Base-by-base conservation (phyloP, 805 yeast genomes). In the Maudiozyma turicensis region DNA sequence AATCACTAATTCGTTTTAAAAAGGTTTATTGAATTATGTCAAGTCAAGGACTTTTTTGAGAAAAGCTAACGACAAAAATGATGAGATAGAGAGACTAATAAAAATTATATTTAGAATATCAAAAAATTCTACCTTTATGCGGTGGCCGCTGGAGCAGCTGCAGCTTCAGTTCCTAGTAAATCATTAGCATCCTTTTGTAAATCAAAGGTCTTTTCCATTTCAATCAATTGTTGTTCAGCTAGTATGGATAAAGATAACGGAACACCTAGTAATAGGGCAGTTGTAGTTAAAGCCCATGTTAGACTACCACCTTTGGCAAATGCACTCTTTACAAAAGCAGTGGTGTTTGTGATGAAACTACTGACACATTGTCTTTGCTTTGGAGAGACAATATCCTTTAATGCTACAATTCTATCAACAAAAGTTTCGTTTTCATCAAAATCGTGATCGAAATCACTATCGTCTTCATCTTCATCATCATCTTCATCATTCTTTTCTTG, bases 331-430 rank as follows among this genome's bases (percentile, higher is more conserved):
- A 80, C 59, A 39, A 78, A 68, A 41, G 73, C 66, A 52, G 68
- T 58, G 14, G 70, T 58, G 30, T 67, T 44, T 39, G 62, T 52
- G 52, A 65, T 59, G 29, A 71, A 44, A 37, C 59, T 52, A 29
- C 66, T 50, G 47, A 84, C 56, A 47, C 61, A 60, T 45, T 74
- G 70, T 73, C 98, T 84, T 67, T 86, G 89, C 58, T 77, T 77
- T 58, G 97, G 97, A 44, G 97, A 87, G 46, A 93, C 73, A 48
- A 91, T 86, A 66, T 93, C 97, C 69, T 83, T 88, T 61, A 93
- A 78, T 46, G 99, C 99, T 54, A 80, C 79, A 54, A 93, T 68
- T 78, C 99, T 85, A 60, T 93, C 98, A 52, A 74, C 69, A 14
- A 93, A 56, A 33, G 96, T 82, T 74, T 93, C 99, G 63, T 82